phyloP scores from a whole-genome alignment of 805 yeast genomes.

The Barnettozyma pratensis region DNA sequence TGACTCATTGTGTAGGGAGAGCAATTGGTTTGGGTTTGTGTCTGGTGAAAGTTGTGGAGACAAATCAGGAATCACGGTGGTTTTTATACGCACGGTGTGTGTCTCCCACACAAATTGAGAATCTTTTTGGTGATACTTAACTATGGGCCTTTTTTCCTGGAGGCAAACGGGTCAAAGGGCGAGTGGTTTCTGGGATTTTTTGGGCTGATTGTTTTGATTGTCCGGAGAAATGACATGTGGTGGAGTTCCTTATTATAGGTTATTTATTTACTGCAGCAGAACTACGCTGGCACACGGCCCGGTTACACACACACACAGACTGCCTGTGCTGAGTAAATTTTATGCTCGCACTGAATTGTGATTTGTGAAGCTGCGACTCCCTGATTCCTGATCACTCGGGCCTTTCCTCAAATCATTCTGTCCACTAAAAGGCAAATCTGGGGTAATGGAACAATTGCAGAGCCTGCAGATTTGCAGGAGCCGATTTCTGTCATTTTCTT shows the following conservation, averaged over 20 bases:
- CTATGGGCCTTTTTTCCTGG: not conserved
- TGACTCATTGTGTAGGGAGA: conserved; percentile 8
- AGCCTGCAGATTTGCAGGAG: not conserved
- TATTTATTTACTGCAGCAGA: too few species aligned
- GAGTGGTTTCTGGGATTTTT: too few species aligned
- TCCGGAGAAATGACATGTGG: not conserved
- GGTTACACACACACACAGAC: too few species aligned
- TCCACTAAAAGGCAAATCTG: conserved; percentile 4
- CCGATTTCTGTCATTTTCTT: not conserved
- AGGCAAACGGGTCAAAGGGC: not conserved
- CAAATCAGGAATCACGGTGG: not conserved
- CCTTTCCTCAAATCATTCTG: too few species aligned
- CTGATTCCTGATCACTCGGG: not conserved
- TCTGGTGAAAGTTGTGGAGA: not conserved
- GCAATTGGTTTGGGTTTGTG: not conserved
- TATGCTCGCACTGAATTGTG: too few species aligned
- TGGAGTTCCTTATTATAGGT: too few species aligned
- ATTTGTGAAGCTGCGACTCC: not conserved
- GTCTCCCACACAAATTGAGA: not conserved
- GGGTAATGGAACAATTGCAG: conserved; percentile 9
- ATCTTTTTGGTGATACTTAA: not conserved
- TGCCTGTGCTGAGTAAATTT: too few species aligned
- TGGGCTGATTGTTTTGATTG: not conserved
- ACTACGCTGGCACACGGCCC: too few species aligned
- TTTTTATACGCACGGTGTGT: not conserved